These are phyloP conservation scores for Geotrichum reessii DNA, from an alignment of 1,139 yeast species.

Conservation along the genomic window DNA sequence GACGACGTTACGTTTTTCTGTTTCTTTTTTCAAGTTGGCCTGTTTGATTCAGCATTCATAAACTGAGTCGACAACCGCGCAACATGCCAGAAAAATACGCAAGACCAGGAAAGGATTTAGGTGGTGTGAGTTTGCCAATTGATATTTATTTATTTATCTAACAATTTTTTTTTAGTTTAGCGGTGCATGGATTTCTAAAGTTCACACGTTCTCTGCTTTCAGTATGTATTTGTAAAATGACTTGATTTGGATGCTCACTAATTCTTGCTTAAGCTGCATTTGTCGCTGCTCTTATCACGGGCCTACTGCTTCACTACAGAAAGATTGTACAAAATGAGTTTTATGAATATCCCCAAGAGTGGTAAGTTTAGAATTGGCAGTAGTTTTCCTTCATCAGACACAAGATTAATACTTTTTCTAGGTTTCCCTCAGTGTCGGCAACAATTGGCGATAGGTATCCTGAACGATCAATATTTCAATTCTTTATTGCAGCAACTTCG, in stretches of 20 bases:
- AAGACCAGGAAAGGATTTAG: neutral
- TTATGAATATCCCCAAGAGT: constrained; percentile 91
- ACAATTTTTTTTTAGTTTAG: constrained; percentile 37
- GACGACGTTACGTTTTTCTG: neutral
- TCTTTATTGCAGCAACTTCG: constrained; percentile 49
- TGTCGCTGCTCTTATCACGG: constrained; percentile 64
- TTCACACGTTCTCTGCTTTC: constrained; percentile 66
- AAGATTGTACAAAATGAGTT: constrained; percentile 84
- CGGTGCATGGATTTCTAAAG: constrained; percentile 59
- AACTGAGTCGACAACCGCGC: neutral
- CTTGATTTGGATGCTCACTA: neutral
- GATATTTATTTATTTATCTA: neutral
- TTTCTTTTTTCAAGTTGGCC: neutral
- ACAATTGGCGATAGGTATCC: constrained; percentile 96
- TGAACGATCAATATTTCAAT: constrained; percentile 85
- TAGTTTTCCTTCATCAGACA: neutral
- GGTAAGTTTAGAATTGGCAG: constrained; percentile 41
- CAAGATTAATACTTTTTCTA: constrained; percentile 2
- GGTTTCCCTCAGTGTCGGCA: constrained; percentile 91
- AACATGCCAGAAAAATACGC: neutral
- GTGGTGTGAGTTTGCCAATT: neutral
- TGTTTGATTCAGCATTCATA: neutral
- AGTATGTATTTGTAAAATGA: constrained; percentile 23
- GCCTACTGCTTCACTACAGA: constrained; percentile 67
- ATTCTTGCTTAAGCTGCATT: constrained; percentile 48